Conservation (phyloP, 352 stramenopile genomes). For the Phytophthora tubulina region DNA sequence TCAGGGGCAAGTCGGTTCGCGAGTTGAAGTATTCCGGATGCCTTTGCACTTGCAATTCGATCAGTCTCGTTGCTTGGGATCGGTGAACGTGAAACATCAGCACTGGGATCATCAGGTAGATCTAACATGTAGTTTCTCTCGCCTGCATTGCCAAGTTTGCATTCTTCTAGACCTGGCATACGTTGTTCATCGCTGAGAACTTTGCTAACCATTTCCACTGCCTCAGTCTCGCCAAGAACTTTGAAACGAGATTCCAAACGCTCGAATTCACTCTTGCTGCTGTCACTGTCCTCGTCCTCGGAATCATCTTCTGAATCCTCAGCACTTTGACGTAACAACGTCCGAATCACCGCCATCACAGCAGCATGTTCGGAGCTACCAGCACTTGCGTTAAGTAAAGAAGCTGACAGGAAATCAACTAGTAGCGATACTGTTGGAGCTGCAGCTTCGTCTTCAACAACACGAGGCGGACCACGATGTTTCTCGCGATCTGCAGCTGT, state of each 20-base stretch:
- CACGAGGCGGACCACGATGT: constrained; percentile 26
- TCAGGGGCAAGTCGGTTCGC: constrained; percentile 26
- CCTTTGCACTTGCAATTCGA: constrained; percentile 26
- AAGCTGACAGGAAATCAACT: constrained; percentile 37
- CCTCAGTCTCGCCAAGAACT: constrained; percentile 15
- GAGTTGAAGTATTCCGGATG: constrained; percentile 22
- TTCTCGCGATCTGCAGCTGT: constrained; percentile 31
- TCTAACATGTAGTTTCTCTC: constrained; percentile 33
- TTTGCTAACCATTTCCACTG: constrained; percentile 11
- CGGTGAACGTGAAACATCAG: constrained; percentile 27
- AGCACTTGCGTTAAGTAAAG: constrained; percentile 10
- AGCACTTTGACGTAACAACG: constrained; percentile 21
- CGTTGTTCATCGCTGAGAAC: constrained; percentile 23
- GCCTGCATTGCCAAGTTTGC: constrained; percentile 33
- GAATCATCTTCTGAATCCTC: constrained; percentile 7
- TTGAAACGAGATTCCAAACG: constrained; percentile 1
- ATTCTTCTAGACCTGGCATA: constrained; percentile 19
- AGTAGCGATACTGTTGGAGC: constrained; percentile 24
- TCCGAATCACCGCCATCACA: constrained; percentile 33
- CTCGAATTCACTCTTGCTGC: constrained; percentile 4
- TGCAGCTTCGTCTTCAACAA: constrained; percentile 16
- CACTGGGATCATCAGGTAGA: constrained; percentile 23
- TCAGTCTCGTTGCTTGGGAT: constrained; percentile 44
- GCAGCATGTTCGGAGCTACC: constrained; percentile 27
- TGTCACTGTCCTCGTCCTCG: constrained; percentile 1